These are phyloP conservation scores for Apiospora kogelbergensis DNA, from an alignment of 2,329 filamentous ascomycete genomes.

Conservation along the genomic window DNA sequence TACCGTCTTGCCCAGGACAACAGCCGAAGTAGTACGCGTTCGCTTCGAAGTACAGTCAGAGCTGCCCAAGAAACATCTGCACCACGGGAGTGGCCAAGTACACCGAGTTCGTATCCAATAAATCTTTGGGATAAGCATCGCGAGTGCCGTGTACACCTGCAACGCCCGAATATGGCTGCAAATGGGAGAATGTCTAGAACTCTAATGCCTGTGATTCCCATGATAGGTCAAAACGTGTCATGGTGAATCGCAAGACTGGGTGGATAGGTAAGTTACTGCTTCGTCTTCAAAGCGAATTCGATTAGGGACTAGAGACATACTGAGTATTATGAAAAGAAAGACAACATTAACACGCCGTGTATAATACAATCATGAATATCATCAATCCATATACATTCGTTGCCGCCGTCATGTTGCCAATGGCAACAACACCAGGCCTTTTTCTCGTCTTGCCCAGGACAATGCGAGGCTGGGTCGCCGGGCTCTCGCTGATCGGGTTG, in stretches of 20 bases:
- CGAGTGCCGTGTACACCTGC: background rate
- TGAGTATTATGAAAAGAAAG: background rate
- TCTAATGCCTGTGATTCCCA: background rate
- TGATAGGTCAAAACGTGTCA: background rate
- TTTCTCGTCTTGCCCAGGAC: constrained; percentile 44
- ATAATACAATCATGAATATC: background rate
- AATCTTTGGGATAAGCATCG: background rate
- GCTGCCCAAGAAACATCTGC: background rate
- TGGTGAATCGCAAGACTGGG: background rate
- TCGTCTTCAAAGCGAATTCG: background rate
- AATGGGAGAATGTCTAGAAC: background rate
- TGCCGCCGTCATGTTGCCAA: constrained; percentile 4
- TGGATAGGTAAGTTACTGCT: background rate
- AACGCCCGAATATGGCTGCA: background rate
- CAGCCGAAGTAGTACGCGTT: background rate
- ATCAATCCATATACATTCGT: background rate
- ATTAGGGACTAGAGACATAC: background rate
- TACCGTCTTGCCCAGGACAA: constrained; percentile 3
- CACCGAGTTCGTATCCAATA: background rate
- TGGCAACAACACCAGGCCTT: constrained; percentile 21
- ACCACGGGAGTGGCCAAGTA: background rate
- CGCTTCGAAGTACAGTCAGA: background rate
- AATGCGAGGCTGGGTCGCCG: background rate
- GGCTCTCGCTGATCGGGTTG: background rate
- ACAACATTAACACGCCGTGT: constrained; percentile 7